These are phyloP conservation scores for Ceratocystis destructans DNA, from an alignment of 2,329 filamentous ascomycete species.

Conservation along the genomic window DNA sequence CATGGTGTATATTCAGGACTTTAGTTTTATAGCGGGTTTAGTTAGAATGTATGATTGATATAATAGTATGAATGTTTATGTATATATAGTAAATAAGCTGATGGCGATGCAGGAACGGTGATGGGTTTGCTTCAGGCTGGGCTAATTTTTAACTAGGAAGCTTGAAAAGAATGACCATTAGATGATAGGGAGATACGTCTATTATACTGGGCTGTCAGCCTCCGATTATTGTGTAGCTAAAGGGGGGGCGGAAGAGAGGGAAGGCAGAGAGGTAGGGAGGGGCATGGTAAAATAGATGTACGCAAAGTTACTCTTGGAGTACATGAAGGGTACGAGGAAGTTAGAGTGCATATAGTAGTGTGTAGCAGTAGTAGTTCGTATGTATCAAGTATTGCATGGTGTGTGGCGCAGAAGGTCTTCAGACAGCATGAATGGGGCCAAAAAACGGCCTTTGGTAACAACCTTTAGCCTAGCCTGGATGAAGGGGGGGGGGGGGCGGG, in stretches of 20 bases:
- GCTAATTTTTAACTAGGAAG: background rate
- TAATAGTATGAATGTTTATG: background rate
- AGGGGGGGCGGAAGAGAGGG: background rate
- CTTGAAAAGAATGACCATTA: background rate
- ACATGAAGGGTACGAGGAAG: background rate
- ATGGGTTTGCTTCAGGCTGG: background rate
- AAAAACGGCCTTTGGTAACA: slow-evolving; percentile 1
- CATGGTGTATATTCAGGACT: background rate
- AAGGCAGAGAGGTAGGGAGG: background rate
- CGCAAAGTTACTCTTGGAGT: background rate
- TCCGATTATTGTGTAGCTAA: background rate
- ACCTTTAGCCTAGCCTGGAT: background rate
- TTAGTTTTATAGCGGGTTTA: background rate
- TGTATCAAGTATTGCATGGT: background rate
- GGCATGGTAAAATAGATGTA: background rate
- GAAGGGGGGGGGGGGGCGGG: background rate
- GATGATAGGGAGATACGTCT: background rate
- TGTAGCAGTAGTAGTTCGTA: background rate
- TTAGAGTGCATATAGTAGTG: background rate
- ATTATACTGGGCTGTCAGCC: background rate
- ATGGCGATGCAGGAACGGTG: background rate
- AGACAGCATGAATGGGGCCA: background rate
- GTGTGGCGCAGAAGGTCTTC: background rate
- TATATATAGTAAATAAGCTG: background rate
- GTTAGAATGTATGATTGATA: background rate